Percentiles rank a stretch among this genome's conserved stretches.
These are phyloP conservation scores for Cercophora scortea DNA, from an alignment of 495 filamentous ascomycete genomes.

Conservation along the genomic window DNA sequence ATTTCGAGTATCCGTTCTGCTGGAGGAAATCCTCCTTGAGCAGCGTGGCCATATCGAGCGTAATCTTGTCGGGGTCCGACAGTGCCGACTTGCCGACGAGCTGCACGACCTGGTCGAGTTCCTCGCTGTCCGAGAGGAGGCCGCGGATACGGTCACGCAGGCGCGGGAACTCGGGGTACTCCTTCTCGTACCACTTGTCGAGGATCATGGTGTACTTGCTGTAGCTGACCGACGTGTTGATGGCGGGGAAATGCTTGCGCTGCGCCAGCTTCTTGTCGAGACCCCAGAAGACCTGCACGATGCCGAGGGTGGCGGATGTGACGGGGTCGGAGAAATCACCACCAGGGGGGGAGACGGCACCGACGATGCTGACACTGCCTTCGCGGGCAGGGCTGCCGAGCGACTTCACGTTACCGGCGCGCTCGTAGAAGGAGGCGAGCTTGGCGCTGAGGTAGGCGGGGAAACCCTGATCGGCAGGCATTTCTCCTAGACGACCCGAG, in stretches of 20 bases:
- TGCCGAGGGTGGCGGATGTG: conserved; percentile 87
- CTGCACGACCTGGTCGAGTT: conserved; percentile 97
- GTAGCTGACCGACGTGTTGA: conserved; percentile 94
- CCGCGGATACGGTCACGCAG: conserved; percentile 88
- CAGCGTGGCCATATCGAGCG: conserved; percentile 81
- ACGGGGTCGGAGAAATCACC: conserved; percentile 99
- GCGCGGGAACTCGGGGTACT: conserved; percentile 88
- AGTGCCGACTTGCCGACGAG: conserved; percentile 95
- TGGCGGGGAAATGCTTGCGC: conserved; percentile 97
- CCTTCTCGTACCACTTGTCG: conserved; percentile 87
- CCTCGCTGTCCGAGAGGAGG: conserved; percentile 87
- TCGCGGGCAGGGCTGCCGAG: conserved; percentile 81
- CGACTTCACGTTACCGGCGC: conserved; percentile 77
- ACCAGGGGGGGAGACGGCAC: conserved; percentile 92
- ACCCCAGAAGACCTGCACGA: conserved; percentile 99
- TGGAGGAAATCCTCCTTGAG: conserved; percentile 99
- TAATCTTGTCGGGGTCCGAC: conserved; percentile 97
- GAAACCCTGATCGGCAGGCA: conserved; percentile 99
- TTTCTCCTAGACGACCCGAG: conserved; percentile 97
- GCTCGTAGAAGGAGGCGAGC: conserved; percentile 97
- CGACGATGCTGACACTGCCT: conserved; percentile 95
- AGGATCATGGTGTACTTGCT: conserved; percentile 88
- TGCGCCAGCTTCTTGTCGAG: conserved; percentile 98
- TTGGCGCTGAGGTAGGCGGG: conserved; percentile 96
- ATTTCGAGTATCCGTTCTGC: conserved; percentile 98